Conservation (phyloP, 2,329 filamentous ascomycete species). For the Apiospora saccharicola region DNA sequence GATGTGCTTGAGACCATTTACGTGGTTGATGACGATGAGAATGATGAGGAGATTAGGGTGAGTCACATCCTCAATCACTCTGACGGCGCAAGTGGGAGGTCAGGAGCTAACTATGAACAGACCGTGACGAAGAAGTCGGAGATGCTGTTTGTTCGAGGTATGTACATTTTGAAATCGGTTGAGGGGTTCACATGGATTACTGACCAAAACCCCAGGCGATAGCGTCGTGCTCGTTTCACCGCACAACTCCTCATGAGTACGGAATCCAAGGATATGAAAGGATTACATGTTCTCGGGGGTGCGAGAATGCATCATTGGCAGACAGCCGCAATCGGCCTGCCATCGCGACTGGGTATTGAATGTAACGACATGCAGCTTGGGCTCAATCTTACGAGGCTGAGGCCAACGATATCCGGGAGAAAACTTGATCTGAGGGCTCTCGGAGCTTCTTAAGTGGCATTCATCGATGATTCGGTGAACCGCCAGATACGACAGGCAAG, state of each 20-base stretch:
- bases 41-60: conserved; percentile 79
- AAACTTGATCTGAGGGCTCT: not conserved
- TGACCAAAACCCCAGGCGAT: conserved; percentile 58
- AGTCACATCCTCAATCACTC: conserved; percentile 34
- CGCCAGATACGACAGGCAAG: not conserved
- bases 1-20: conserved; percentile 99
- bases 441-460: not conserved
- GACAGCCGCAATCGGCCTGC: not conserved
- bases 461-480: not conserved
- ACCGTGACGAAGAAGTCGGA: conserved; percentile 97
- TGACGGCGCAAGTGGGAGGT: not conserved
- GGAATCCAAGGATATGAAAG: not conserved
- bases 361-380: not conserved
- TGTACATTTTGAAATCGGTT: conserved; percentile 39
- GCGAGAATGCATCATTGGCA: not conserved
- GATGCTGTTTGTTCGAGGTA: conserved; percentile 98
- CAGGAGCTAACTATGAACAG: conserved; percentile 50
- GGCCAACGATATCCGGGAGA: not conserved
- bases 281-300: not conserved
- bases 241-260: conserved; percentile 29
- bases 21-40: conserved; percentile 86
- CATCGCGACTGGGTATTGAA: not conserved
- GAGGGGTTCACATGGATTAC: conserved; percentile 34
- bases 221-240: conserved; percentile 68
- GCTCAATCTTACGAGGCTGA: not conserved